Percentiles rank a stretch among this genome's conserved stretches.
phyloP scores from a whole-genome alignment of 2,329 filamentous ascomycete genomes.

The Bretziella fagacearum region DNA sequence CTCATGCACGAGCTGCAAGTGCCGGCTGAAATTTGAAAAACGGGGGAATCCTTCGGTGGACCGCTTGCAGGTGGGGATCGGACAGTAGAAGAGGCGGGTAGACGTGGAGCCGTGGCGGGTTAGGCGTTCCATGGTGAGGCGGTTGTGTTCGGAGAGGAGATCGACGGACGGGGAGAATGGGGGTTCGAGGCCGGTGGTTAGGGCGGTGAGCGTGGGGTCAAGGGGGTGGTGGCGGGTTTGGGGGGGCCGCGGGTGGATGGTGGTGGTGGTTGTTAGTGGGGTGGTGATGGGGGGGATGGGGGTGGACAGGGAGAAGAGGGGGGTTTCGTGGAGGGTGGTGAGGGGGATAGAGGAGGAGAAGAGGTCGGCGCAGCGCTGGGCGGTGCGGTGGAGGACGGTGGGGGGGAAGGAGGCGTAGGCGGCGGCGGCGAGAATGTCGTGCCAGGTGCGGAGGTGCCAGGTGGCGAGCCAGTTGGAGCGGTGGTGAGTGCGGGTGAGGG shows the following conservation, averaged over 20 bases:
- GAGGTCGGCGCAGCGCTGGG: conserved; percentile 55
- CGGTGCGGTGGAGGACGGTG: conserved; percentile 47
- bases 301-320: not conserved
- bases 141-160: not conserved
- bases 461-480: conserved; percentile 19
- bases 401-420: conserved; percentile 54
- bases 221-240: not conserved
- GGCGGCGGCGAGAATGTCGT: conserved; percentile 65
- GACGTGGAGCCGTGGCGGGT: conserved; percentile 15
- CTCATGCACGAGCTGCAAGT: conserved; percentile 25
- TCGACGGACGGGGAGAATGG: not conserved
- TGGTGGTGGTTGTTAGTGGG: not conserved
- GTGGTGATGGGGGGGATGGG: not conserved
- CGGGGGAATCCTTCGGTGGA: conserved; percentile 23
- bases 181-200: conserved; percentile 18
- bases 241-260: conserved; percentile 1
- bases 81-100: conserved; percentile 19
- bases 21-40: conserved; percentile 23
- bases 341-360: conserved; percentile 59
- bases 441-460: conserved; percentile 56
- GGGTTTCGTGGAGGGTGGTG: conserved; percentile 31
- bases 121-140: not conserved
- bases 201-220: conserved; percentile 18
- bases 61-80: conserved; percentile 24
- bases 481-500: not conserved